Evolutionary conservation across 192 early-diverging fungal species (phyloP), one percentile per base, ranked within the genome.

Genomic region (Pilobolus umbonatus): DNA sequence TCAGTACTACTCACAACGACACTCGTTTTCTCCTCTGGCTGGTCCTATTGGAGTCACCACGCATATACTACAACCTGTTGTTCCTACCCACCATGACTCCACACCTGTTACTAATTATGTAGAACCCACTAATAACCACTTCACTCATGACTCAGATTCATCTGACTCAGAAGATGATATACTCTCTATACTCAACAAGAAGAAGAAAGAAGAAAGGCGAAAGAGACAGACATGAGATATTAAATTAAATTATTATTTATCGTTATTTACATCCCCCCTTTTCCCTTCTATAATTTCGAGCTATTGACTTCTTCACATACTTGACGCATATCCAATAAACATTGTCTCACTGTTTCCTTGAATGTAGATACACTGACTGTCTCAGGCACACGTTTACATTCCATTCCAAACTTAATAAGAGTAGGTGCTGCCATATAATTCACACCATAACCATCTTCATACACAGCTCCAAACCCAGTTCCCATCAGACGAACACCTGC

Each of bases 391-490:
- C 59, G 64, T 47, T 95, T 95, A 69, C 76, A 82, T 56, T 95
- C 93, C 32, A 89, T 81, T 22, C 88, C 88, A 73, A 90, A 89
- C 56, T 90, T 90, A 52, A 93, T 76, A 19, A 75, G 49, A 40
- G 75, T 68, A 21, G 72, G 60, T n/a, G 74, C 80, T 1, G 89
- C 67, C 55, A 88, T 81, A 62, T 96, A 96, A 68, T 93, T 94
- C 67, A 93, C 87, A 22, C 90, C 91, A 60, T 93, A 96, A 1
- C 90, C 88, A 53, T 93, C 85, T 2, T 82, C 78, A 31, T 75
- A 81, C 19, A 90, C 85, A 40, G 84, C 76, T n/a, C 91, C 91
- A 71, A 94, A 96, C 3, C 93, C 93, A n/a, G 88, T 87, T 10
- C 84, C 90, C 24, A 77, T 69, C 48, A 92, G 67, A 45, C 76